Conservation (phyloP, 129 eudicot species). For the Artemisia tridentata region DNA sequence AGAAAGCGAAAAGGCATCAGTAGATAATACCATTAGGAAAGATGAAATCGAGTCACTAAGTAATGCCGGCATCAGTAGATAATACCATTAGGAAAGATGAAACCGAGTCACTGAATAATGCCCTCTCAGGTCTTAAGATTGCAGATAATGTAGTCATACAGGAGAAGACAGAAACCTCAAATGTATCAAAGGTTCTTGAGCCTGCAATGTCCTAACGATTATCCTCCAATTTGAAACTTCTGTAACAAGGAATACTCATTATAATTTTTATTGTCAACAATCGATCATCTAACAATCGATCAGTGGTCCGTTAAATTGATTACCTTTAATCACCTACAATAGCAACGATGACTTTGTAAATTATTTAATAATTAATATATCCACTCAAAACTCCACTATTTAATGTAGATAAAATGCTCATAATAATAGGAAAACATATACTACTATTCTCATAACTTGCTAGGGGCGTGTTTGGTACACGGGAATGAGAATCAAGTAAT, state of each 20-base stretch:
- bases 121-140: constrained; percentile 54
- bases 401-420: too few relatives aligned
- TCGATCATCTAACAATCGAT: too few relatives aligned
- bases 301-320: too few relatives aligned
- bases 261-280: neutral
- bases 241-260: neutral
- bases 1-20: constrained; percentile 28
- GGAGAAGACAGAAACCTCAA: constrained; percentile 9
- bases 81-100: constrained; percentile 17
- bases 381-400: too few relatives aligned
- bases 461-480: too few relatives aligned
- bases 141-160: constrained; percentile 24
- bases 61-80: constrained; percentile 28
- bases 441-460: too few relatives aligned
- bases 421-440: too few relatives aligned
- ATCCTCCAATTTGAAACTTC: neutral
- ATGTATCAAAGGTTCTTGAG: constrained; percentile 21
- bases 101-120: constrained; percentile 41
- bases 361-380: too few relatives aligned
- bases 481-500: too few relatives aligned
- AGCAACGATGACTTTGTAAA: too few relatives aligned
- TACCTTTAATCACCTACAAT: too few relatives aligned
- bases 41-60: constrained; percentile 40
- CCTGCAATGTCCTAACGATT: constrained; percentile 38
- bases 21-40: constrained; percentile 24